Percentiles rank a stretch among this genome's conserved stretches.
Conservation (phyloP, 768 basidiomycete species). For the Leccinum fibrillosum region DNA sequence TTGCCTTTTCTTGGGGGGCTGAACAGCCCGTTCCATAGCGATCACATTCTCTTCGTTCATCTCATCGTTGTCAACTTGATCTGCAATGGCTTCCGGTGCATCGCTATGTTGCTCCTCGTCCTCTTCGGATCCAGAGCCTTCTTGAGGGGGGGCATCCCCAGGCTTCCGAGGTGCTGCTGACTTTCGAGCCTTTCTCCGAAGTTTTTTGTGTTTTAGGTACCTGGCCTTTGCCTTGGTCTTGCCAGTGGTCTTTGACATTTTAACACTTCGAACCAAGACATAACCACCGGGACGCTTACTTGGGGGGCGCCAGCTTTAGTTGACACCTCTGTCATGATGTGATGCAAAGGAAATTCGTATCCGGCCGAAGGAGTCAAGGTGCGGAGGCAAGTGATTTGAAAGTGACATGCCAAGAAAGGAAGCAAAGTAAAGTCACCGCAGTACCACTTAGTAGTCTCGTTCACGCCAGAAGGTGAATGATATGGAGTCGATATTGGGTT, state of each 20-base stretch:
- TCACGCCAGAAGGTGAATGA: no score
- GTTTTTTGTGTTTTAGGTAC: constrained; percentile 71
- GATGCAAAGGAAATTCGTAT: background rate
- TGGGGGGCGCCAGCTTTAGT: constrained; percentile 9
- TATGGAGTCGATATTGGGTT: background rate
- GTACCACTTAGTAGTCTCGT: no score
- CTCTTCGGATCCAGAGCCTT: constrained; percentile 18
- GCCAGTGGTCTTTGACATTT: constrained; percentile 37
- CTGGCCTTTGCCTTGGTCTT: constrained; percentile 69
- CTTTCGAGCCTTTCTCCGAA: constrained; percentile 54
- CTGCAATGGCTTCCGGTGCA: constrained; percentile 12
- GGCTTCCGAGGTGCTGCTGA: constrained; percentile 25
- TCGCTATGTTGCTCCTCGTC: constrained; percentile 20
- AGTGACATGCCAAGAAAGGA: constrained; percentile 3
- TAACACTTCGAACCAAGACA: background rate
- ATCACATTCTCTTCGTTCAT: constrained; percentile 5
- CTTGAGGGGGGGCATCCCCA: constrained; percentile 15
- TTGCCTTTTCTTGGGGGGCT: constrained; percentile 44
- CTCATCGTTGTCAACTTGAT: constrained; percentile 16
- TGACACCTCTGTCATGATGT: constrained; percentile 8
- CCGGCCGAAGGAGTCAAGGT: background rate
- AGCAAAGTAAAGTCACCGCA: background rate
- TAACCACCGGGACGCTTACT: constrained; percentile 13
- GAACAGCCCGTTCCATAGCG: constrained; percentile 7
- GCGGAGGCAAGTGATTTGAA: background rate